Conservation (phyloP, 495 filamentous ascomycete species). For the Neurospora sp. region DNA sequence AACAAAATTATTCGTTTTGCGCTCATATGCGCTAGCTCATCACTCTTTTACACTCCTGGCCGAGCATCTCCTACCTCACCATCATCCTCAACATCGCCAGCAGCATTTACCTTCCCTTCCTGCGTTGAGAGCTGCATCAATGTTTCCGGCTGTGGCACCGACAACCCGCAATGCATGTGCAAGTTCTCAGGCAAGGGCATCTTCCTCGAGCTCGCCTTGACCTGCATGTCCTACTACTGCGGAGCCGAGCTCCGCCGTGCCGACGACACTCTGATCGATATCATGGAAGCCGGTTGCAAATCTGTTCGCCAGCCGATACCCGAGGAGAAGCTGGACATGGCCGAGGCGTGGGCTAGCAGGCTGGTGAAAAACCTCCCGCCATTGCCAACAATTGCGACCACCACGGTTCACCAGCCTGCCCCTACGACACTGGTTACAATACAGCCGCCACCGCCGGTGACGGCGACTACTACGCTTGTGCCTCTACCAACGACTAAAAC, state of each 20-base stretch:
- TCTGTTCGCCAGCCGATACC: slow-evolving; percentile 12
- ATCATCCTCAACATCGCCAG: background rate
- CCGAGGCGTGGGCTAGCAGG: slow-evolving; percentile 14
- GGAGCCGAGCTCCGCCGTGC: slow-evolving; percentile 11
- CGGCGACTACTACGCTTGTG: background rate
- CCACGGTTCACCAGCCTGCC: background rate
- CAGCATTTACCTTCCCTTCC: slow-evolving; percentile 5
- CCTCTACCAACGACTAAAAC: background rate
- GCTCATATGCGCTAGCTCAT: background rate
- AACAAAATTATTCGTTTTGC: background rate
- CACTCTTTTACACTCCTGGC: background rate
- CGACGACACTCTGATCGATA: slow-evolving; percentile 13
- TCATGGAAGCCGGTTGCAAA: slow-evolving; percentile 14
- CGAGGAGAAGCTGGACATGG: slow-evolving; percentile 7
- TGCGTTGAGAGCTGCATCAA: slow-evolving; percentile 19
- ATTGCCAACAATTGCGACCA: slow-evolving; percentile 1
- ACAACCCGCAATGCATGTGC: slow-evolving; percentile 20
- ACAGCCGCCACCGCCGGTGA: background rate
- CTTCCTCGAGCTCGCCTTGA: slow-evolving; percentile 16
- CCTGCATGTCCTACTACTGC: slow-evolving; percentile 23
- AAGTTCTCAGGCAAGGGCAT: slow-evolving; percentile 3
- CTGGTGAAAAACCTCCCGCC: slow-evolving; percentile 9
- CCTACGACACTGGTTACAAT: background rate
- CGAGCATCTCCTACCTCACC: background rate
- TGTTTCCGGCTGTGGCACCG: slow-evolving; percentile 9